Evolutionary conservation across 768 basidiomycete genomes (phyloP).

Genomic region (Kwoniella sp.): DNA sequence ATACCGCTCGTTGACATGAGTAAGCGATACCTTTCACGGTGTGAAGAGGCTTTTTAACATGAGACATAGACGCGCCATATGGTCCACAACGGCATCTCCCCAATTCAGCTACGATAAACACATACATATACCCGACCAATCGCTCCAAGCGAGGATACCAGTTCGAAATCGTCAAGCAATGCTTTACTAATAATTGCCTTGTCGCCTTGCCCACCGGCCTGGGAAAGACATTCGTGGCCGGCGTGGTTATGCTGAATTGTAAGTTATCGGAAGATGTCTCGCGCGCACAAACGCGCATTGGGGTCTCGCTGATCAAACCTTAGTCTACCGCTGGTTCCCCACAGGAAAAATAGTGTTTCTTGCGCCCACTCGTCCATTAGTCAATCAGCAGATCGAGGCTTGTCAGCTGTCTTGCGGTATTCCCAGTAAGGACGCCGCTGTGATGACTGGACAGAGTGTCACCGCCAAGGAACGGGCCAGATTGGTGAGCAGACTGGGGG

Average conservation of each 20-base stretch:
- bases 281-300: too few species aligned
- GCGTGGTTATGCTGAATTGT: slow-evolving; percentile 95
- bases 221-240: slow-evolving; percentile 97
- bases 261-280: too few species aligned
- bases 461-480: slow-evolving; percentile 25
- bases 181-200: slow-evolving; percentile 85
- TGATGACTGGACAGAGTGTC: slow-evolving; percentile 69
- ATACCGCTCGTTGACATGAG: slow-evolving; percentile 65
- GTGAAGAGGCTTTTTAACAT: background rate
- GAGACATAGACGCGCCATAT: slow-evolving; percentile 20
- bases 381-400: slow-evolving; percentile 89
- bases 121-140: slow-evolving; percentile 91
- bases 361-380: slow-evolving; percentile 92
- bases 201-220: slow-evolving; percentile 92
- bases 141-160: slow-evolving; percentile 86
- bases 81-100: slow-evolving; percentile 41
- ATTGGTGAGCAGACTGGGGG: slow-evolving; percentile 19
- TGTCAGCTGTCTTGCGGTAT: slow-evolving; percentile 93
- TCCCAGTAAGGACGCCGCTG: slow-evolving; percentile 74
- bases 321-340: slow-evolving; percentile 50
- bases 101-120: slow-evolving; percentile 52
- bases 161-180: slow-evolving; percentile 79
- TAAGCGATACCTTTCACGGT: slow-evolving; percentile 50
- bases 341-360: slow-evolving; percentile 71
- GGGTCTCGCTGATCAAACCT: background rate